Evolutionary conservation across 805 yeast genomes (phyloP), one percentile per base, ranked within the genome.

Genomic region (Cyberlindnera lachancei): DNA sequence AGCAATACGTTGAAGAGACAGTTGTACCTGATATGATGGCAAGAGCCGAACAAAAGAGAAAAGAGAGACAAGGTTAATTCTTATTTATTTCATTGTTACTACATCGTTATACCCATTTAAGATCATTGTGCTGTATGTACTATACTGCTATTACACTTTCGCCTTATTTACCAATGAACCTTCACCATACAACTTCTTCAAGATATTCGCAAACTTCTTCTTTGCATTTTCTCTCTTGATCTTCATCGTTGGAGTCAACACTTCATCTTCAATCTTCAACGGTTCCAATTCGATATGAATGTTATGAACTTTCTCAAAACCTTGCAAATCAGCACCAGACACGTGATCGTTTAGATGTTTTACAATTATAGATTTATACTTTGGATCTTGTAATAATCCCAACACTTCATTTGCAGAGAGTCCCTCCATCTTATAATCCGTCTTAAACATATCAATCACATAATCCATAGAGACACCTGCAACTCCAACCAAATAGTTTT

Each of bases 211-310:
- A 50, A 67, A 76, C 33, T 53, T 55, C 50, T 63, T 63, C 23
- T 61, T 63, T 0, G 76, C 74, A 26, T 62, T 59, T 1, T 66
- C 58, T 37, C 83, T 59, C 53, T 72, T 72, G 33, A 73, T 57
- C 50, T 73, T 73, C 42, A 73, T 46, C 7, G 88, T 80, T 27
- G 88, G 88, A 2, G 90, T 80, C 23, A 80, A 53, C 8, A 73
- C 70, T 34, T 73, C 78, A 40, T 75, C 74, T 34, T 68, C 77
- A 14, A 75, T 53, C 24, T 62, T 73, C 41, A 79, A 59, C 7
- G 86, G 84, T 44, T 79, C 84, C 30, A 73, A 33, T 22, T 59
- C 73, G 25, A 77, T 56, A 26, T 56, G 52, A 21, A 75, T 43
- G 44, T 79, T 79, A 50, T 72, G 75, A 18, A 79, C 39, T 37